These are phyloP conservation scores for Botrytis porri DNA, from an alignment of 2,329 filamentous ascomycete species.

Conservation along the genomic window DNA sequence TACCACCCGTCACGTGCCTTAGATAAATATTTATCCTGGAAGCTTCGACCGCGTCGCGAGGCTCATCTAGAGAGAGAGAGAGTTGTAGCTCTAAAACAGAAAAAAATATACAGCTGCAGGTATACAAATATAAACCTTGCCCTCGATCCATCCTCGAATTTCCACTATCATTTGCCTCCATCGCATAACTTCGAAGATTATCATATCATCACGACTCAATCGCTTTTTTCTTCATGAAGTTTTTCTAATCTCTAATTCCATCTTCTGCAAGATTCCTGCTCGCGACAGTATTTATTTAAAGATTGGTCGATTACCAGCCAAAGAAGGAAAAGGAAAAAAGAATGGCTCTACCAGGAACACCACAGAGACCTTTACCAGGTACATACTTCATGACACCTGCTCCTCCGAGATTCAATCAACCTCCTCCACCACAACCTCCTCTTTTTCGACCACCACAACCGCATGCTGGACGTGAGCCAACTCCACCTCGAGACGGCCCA, in stretches of 20 bases:
- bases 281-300: conserved; percentile 18
- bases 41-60: conserved; percentile 23
- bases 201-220: conserved; percentile 12
- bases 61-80: conserved; percentile 18
- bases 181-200: conserved; percentile 15
- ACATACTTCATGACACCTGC: conserved; percentile 75
- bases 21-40: conserved; percentile 19
- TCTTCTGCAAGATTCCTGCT: conserved; percentile 23
- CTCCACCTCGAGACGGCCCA: conserved; percentile 26
- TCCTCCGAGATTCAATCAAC: conserved; percentile 46
- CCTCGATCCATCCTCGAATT: conserved; percentile 18
- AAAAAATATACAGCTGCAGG: conserved; percentile 18
- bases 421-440: conserved; percentile 49
- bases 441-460: conserved; percentile 40
- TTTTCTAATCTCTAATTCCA: conserved; percentile 25
- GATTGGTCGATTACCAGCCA: neutral
- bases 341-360: conserved; percentile 47
- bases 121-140: conserved; percentile 1
- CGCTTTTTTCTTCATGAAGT: conserved; percentile 28
- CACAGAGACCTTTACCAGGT: conserved; percentile 70
- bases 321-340: conserved; percentile 6
- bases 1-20: conserved; percentile 13
- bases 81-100: conserved; percentile 12
- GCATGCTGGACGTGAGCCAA: conserved; percentile 22
- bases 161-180: neutral